Percentiles rank a stretch among this genome's conserved stretches.
Conservation (phyloP, 2,329 filamentous ascomycete genomes). For the Pseudopyricularia javanii region DNA sequence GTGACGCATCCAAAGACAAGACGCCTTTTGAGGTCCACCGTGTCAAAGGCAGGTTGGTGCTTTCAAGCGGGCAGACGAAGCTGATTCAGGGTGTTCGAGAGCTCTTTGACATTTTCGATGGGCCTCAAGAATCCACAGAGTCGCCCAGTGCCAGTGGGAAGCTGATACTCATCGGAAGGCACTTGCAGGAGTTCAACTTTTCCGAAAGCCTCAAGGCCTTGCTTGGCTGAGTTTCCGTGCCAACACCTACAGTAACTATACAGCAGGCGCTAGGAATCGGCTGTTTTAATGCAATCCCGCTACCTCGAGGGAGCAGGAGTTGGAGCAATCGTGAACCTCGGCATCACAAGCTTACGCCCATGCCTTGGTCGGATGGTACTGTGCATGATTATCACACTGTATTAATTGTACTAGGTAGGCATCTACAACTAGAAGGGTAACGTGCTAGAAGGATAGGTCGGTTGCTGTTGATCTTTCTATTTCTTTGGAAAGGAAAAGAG, state of each 20-base stretch:
- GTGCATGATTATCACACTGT: too few species aligned
- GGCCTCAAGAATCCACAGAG: slow-evolving; percentile 11
- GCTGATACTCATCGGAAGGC: slow-evolving; percentile 51
- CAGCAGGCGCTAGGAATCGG: too few species aligned
- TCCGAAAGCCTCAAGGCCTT: slow-evolving; percentile 22
- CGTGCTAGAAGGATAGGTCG: too few species aligned
- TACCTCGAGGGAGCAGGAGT: too few species aligned
- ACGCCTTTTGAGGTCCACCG: slow-evolving; percentile 69
- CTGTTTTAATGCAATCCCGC: too few species aligned
- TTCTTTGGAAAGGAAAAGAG: slow-evolving; percentile 3
- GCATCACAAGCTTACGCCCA: too few species aligned
- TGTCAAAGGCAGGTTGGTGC: slow-evolving; percentile 65
- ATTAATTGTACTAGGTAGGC: too few species aligned
- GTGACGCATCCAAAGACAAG: slow-evolving; percentile 9
- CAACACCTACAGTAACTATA: too few species aligned
- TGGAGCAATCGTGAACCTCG: too few species aligned
- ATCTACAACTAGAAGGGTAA: too few species aligned
- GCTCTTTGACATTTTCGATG: slow-evolving; percentile 80
- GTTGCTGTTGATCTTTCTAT: not conserved
- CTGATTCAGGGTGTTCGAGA: slow-evolving; percentile 88
- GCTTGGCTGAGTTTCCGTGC: not conserved
- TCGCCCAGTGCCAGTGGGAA: slow-evolving; percentile 27
- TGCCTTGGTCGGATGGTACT: too few species aligned
- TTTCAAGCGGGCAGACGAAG: slow-evolving; percentile 53
- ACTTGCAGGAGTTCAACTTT: slow-evolving; percentile 39